Percentiles rank a stretch among this genome's conserved stretches.
phyloP scores from a whole-genome alignment of 2,329 filamentous ascomycete genomes.

The Colletotrichum sp. region DNA sequence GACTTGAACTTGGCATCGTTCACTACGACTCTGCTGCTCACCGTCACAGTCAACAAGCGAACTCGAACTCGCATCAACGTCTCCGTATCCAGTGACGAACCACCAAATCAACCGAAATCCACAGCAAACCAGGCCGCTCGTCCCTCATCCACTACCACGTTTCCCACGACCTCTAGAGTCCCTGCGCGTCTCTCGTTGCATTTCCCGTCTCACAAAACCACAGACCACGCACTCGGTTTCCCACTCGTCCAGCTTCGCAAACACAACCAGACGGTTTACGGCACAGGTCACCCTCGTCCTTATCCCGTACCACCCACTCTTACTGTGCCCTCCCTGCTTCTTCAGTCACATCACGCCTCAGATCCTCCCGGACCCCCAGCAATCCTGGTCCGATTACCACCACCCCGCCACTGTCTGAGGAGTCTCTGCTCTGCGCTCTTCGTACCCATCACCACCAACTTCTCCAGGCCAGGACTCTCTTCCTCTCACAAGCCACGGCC shows the following conservation, averaged over 20 bases:
- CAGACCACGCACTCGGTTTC: neutral
- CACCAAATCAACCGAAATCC: neutral
- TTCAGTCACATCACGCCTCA: neutral
- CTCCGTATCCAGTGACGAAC: neutral
- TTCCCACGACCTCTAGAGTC: neutral
- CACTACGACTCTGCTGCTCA: neutral
- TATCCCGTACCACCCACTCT: neutral
- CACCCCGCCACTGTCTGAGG: constrained; percentile 3
- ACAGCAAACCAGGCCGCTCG: neutral
- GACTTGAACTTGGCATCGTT: neutral
- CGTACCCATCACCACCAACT: neutral
- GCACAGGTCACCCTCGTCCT: neutral
- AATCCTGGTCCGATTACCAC: neutral
- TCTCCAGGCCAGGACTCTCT: neutral
- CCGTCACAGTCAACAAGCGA: neutral
- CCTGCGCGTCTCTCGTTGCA: constrained; percentile 16
- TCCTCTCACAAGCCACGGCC: neutral
- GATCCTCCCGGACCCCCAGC: neutral
- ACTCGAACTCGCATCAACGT: neutral
- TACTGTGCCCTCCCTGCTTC: neutral
- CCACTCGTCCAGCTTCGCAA: neutral
- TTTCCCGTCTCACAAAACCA: constrained; percentile 15
- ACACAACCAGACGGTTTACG: neutral
- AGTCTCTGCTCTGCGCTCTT: neutral
- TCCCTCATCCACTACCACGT: neutral